Evolutionary conservation across 192 early-diverging fungal species (phyloP), one percentile per base, ranked within the genome.

Genomic region (Mortierella alpina): DNA sequence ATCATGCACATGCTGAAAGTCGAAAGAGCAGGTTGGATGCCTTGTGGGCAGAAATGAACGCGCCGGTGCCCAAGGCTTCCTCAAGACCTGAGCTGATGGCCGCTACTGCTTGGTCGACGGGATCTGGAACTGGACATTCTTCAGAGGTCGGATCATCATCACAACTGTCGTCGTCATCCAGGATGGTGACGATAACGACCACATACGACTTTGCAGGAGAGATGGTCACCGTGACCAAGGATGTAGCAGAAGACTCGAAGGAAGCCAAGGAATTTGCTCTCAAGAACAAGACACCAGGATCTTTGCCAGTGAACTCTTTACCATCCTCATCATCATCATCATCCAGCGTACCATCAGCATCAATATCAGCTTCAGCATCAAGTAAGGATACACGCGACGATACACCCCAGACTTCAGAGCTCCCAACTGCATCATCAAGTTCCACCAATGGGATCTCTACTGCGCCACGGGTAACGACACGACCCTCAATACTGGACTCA

Each of bases 41-140:
- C 23, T 64, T 91, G 10, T 91, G 90, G 90, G 75, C 73, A 39
- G 89, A 89, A 48, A 78, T 91, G 84, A 89, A 89, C 40, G 18
- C 66, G 4, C 66, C 85, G 15, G 57, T 58, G 0, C 14, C 63
- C 4, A 79, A 62, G 49, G 69, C 63, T 22, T 2, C 54, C 10
- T 57, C 63, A 4, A 4, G 57, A 6, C 50, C 57, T 9, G 64
- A 55, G 4, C 31, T 62, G 20, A 59, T 56, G 39, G n/a, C 39
- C 41, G 59, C 65, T 11, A 20, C 52, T 12, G 8, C 66, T 40
- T 17, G 18, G 20, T n/a, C 45, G 40, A 40, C 48, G 6, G 15
- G n/a, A 22, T 62, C 76, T 41, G 47, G 42, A n/a, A 9, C 54
- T 31, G 31, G 31, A 31, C 31, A 31, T 31, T 31, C 31, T 31